Percentiles rank a stretch among this genome's conserved stretches.
Evolutionary conservation across 2,329 filamentous ascomycete species (phyloP).

Genomic region (Xylariaceae sp.): DNA sequence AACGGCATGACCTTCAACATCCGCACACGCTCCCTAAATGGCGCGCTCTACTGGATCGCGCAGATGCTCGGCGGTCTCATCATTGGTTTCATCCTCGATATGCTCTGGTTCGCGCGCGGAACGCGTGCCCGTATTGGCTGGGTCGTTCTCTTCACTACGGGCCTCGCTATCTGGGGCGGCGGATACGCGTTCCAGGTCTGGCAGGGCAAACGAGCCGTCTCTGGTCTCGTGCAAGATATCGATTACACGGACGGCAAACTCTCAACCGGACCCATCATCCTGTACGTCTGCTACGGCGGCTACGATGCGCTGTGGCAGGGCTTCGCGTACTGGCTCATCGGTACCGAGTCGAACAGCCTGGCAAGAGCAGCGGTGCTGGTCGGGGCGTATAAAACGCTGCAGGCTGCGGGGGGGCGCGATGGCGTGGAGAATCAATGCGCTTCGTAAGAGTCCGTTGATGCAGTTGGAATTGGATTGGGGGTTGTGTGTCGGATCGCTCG

Average conservation of each 20-base stretch:
- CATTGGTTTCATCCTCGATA: conserved; percentile 15
- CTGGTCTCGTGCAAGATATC: conserved; percentile 11
- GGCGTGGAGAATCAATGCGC: conserved; percentile 19
- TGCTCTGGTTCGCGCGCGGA: conserved; percentile 12
- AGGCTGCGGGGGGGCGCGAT: conserved; percentile 14
- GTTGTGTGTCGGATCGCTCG: conserved; percentile 14
- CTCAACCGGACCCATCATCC: conserved; percentile 13
- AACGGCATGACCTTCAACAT: conserved; percentile 19
- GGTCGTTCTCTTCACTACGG: conserved; percentile 9
- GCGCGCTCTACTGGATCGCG: conserved; percentile 18
- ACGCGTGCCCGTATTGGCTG: conserved; percentile 17
- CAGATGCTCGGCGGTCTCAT: conserved; percentile 17
- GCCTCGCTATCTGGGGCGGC: conserved; percentile 14
- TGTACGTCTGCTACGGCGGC: conserved; percentile 16
- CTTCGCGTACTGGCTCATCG: conserved; percentile 19
- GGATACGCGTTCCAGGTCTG: conserved; percentile 17
- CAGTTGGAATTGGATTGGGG: conserved; percentile 16
- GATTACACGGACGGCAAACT: conserved; percentile 10
- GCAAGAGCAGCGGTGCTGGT: conserved; percentile 15
- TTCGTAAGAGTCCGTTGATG: conserved; percentile 11
- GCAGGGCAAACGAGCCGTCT: conserved; percentile 15
- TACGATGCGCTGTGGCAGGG: conserved; percentile 17
- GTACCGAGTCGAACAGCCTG: conserved; percentile 15
- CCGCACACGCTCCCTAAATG: conserved; percentile 15
- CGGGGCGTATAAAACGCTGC: conserved; percentile 17